These are phyloP conservation scores for Nothophytophthora sp. DNA, from an alignment of 352 stramenopile genomes.

Conservation along the genomic window DNA sequence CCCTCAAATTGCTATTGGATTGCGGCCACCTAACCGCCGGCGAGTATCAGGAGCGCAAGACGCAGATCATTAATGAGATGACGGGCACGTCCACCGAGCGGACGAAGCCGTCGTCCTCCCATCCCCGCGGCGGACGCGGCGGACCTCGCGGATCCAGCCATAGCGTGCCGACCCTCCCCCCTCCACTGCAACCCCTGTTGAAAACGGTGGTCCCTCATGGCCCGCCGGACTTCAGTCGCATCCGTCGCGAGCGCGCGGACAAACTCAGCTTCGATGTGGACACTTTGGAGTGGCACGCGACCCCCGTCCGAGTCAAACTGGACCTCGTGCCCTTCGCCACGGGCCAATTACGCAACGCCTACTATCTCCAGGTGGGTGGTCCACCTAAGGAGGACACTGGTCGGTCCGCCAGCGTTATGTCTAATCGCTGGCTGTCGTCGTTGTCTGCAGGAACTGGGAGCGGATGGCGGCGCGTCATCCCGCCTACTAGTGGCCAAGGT, in stretches of 20 bases:
- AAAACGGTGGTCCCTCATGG: conserved; percentile 82
- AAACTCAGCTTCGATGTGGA: conserved; percentile 87
- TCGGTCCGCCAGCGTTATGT: too few relatives aligned
- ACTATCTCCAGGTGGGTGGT: conserved; percentile 79
- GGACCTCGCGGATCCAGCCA: conserved; percentile 19
- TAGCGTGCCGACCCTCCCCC: conserved; percentile 1
- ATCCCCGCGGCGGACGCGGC: conserved; percentile 59
- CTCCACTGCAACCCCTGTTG: conserved; percentile 65
- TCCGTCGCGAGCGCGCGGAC: conserved; percentile 66
- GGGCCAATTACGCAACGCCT: conserved; percentile 78
- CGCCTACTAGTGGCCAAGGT: conserved; percentile 76
- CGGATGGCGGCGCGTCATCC: conserved; percentile 25
- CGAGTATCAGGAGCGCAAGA: conserved; percentile 85
- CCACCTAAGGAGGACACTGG: too few relatives aligned
- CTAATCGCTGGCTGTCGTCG: neutral
- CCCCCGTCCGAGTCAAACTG: conserved; percentile 59
- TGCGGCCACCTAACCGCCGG: conserved; percentile 75
- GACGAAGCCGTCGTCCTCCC: conserved; percentile 52
- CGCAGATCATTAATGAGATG: conserved; percentile 89
- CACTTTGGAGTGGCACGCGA: conserved; percentile 78
- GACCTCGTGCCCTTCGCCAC: conserved; percentile 82
- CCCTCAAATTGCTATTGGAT: conserved; percentile 79
- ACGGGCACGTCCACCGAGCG: conserved; percentile 75
- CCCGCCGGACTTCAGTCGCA: conserved; percentile 62
- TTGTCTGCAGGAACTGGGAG: conserved; percentile 36